Evolutionary conservation across 768 basidiomycete genomes (phyloP).

Genomic region (Ephemerocybe angulata): DNA sequence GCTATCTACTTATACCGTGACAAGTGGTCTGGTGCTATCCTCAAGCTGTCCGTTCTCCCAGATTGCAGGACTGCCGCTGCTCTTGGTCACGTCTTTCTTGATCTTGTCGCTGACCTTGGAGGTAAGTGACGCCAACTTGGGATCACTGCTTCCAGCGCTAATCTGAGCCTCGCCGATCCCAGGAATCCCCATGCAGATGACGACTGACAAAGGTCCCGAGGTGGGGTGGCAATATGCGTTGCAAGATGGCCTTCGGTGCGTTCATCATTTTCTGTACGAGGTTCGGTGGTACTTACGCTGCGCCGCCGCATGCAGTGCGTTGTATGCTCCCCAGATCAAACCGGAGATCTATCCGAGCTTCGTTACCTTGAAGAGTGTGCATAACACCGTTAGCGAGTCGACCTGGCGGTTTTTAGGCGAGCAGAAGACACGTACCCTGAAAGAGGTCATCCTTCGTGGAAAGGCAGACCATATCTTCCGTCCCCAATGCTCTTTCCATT

Average conservation of each 20-base stretch:
- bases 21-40: conserved; percentile 8
- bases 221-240: conserved; percentile 22
- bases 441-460: conserved; percentile 18
- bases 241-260: conserved; percentile 15
- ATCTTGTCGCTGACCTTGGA: conserved; percentile 24
- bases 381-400: conserved; percentile 28
- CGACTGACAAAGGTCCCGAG: conserved; percentile 29
- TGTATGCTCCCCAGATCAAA: conserved; percentile 22
- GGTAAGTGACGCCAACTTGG: conserved; percentile 15
- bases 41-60: background rate
- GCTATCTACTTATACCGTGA: conserved; percentile 5
- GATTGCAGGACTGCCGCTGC: conserved; percentile 4
- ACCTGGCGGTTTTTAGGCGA: conserved; percentile 26
- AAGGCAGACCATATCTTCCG: conserved; percentile 19
- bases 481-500: conserved; percentile 14
- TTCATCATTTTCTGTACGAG: background rate
- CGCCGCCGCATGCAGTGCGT: conserved; percentile 11
- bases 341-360: conserved; percentile 13
- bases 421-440: conserved; percentile 15
- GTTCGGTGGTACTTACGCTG: background rate
- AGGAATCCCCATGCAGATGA: conserved; percentile 26
- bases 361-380: conserved; percentile 22
- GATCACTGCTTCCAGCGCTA: background rate
- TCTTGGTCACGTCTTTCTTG: conserved; percentile 30
- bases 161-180: no score